A percentile compares a stretch with the other conserved stretches of the same genome.
Conservation (phyloP, 148 eudicot genomes). For the Rhododendron simsii region DNA sequence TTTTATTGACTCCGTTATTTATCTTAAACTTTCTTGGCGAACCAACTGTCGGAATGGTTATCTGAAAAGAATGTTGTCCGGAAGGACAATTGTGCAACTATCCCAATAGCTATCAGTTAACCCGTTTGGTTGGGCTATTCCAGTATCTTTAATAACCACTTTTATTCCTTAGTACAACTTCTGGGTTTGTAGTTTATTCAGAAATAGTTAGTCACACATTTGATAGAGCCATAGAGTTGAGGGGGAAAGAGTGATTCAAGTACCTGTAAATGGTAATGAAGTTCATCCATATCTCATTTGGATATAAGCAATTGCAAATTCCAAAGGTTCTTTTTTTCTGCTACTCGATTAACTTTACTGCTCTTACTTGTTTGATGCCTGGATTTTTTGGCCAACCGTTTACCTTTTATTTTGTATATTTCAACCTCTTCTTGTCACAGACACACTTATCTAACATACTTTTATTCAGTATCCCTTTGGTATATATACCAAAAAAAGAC, state of each 20-base stretch:
- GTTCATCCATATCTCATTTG: not conserved
- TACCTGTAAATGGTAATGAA: not conserved
- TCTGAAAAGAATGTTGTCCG: not conserved
- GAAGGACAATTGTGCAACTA: not conserved
- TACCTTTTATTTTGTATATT: not conserved
- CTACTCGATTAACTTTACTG: not conserved
- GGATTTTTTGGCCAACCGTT: not conserved
- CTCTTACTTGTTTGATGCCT: not conserved
- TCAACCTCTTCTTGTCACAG: not conserved
- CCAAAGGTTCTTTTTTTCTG: not conserved
- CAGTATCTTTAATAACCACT: not conserved
- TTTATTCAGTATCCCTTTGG: not conserved
- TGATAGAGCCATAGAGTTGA: slow-evolving; percentile 1
- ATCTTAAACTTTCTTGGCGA: not conserved
- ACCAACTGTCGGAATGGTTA: not conserved
- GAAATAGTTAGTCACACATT: not conserved
- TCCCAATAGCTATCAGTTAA: not conserved
- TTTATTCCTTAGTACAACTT: slow-evolving; percentile 1
- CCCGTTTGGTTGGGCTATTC: not conserved
- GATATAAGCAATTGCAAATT: not conserved
- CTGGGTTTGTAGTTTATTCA: not conserved
- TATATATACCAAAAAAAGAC: not conserved
- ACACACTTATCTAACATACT: not conserved
- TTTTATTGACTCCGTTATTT: not conserved
- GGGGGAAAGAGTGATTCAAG: not conserved